phyloP scores from a whole-genome alignment of 768 basidiomycete genomes.

The Termitomyces sp. region DNA sequence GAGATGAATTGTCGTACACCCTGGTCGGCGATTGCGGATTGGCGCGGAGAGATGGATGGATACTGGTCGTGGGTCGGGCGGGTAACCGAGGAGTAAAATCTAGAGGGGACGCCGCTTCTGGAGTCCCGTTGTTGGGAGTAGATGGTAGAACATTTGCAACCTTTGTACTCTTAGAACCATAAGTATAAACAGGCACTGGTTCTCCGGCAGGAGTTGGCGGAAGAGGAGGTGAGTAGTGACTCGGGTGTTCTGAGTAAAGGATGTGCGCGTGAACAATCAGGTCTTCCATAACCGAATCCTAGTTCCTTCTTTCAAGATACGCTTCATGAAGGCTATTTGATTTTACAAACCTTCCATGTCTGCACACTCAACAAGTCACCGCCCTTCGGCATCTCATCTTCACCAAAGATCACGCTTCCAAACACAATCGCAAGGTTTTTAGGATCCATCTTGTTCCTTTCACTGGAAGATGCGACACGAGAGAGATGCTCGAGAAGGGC shows the following conservation, averaged over 20 bases:
- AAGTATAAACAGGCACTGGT: slow-evolving; percentile 46
- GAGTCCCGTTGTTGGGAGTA: slow-evolving; percentile 8
- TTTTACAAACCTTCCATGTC: slow-evolving; percentile 53
- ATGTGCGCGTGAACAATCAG: slow-evolving; percentile 64
- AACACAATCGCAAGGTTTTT: slow-evolving; percentile 92
- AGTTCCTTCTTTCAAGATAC: not conserved
- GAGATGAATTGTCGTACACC: slow-evolving; percentile 22
- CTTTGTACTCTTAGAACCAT: slow-evolving; percentile 70
- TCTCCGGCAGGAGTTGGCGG: slow-evolving; percentile 70
- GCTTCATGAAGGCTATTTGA: not conserved
- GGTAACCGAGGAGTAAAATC: slow-evolving; percentile 76
- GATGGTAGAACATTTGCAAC: slow-evolving; percentile 44
- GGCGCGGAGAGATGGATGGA: slow-evolving; percentile 68
- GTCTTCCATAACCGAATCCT: slow-evolving; percentile 73
- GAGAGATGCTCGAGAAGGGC: slow-evolving; percentile 79
- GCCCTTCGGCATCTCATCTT: slow-evolving; percentile 81
- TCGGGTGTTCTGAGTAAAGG: slow-evolving; percentile 59
- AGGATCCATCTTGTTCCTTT: slow-evolving; percentile 90
- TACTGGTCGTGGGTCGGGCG: slow-evolving; percentile 61
- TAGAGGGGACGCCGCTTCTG: slow-evolving; percentile 31
- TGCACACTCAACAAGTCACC: slow-evolving; percentile 76
- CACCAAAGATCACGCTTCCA: slow-evolving; percentile 84
- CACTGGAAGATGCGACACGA: slow-evolving; percentile 56
- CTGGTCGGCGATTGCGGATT: slow-evolving; percentile 44
- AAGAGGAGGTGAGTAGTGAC: slow-evolving; percentile 56